phyloP scores from a whole-genome alignment of 2,329 filamentous ascomycete genomes.

The Aspergillus piperis region DNA sequence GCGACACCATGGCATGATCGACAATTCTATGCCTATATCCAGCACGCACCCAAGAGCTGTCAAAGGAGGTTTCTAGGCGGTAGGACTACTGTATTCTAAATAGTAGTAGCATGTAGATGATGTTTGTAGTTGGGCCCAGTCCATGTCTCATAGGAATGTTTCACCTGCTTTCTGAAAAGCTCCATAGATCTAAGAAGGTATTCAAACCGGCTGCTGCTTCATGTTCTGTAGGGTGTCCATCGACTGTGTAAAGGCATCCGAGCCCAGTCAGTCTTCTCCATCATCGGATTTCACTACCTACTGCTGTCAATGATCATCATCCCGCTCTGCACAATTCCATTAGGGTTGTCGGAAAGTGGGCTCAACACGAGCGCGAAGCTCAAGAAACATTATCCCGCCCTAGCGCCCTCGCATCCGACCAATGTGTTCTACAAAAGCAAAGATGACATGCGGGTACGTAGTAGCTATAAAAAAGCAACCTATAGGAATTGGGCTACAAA shows the following conservation, averaged over 20 bases:
- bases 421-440: background rate
- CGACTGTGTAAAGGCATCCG: background rate
- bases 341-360: background rate
- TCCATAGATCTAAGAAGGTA: background rate
- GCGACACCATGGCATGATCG: too few species aligned
- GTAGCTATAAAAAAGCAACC: background rate
- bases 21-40: too few species aligned
- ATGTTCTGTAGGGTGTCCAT: background rate
- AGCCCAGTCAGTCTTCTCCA: background rate
- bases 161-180: background rate
- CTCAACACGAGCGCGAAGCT: background rate
- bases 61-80: too few species aligned
- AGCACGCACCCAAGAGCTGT: too few species aligned
- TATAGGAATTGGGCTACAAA: background rate
- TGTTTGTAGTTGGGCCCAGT: too few species aligned
- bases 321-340: background rate
- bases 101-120: too few species aligned
- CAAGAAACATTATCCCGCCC: background rate
- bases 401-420: background rate
- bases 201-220: background rate
- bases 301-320: background rate
- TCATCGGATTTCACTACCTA: too few species aligned
- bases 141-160: too few species aligned
- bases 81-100: too few species aligned
- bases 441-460: background rate